Evolutionary conservation across 306 rosid genomes (phyloP).

Genomic region (Fragaria vesca): DNA sequence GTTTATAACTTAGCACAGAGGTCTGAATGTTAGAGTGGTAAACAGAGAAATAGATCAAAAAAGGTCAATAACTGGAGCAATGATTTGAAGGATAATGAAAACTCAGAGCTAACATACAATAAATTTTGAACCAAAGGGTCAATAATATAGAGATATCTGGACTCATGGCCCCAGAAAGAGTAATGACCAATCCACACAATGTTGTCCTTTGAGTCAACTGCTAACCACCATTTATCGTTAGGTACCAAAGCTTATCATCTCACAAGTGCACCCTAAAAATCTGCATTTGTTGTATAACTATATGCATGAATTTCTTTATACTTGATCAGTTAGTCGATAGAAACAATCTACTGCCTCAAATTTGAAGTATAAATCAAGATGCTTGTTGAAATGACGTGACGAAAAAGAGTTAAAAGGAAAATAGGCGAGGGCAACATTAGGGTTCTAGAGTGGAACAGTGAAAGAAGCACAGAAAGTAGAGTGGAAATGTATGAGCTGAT

Average conservation of each 20-base stretch:
- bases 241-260: neutral
- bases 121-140: conserved; percentile 16
- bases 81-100: neutral
- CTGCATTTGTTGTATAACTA: neutral
- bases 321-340: neutral
- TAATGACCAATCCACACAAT: conserved; percentile 4
- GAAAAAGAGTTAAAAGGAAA: neutral
- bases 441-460: neutral
- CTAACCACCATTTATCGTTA: neutral
- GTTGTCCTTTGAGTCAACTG: conserved; percentile 8
- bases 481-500: neutral
- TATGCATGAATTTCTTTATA: neutral
- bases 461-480: neutral
- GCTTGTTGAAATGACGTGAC: neutral
- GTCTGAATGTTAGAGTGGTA: neutral
- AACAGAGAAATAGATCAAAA: neutral
- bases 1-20: neutral
- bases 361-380: neutral
- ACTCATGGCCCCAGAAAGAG: neutral
- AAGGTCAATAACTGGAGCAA: conserved; percentile 6
- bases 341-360: too few species aligned
- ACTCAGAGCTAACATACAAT: neutral
- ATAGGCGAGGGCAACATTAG: neutral
- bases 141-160: neutral
- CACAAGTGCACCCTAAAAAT: neutral